phyloP scores from a whole-genome alignment of 148 eudicot species.

The Vaccinium darrowii region DNA sequence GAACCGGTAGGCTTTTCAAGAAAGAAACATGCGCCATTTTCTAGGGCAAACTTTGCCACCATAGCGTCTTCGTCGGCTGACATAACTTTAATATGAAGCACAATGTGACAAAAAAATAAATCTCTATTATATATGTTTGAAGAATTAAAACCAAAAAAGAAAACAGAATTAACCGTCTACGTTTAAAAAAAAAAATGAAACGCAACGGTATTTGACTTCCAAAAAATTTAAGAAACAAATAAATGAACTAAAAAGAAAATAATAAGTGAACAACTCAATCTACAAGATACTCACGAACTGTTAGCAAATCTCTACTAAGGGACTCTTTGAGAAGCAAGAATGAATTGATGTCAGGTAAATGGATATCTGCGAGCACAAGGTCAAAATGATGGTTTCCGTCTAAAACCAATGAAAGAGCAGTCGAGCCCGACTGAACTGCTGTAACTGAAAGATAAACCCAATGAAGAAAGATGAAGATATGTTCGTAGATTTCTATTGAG shows the following conservation, averaged over 20 bases:
- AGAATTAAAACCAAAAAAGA: background rate
- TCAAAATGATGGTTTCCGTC: conserved; percentile 10
- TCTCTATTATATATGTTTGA: background rate
- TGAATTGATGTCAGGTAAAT: background rate
- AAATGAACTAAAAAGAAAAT: background rate
- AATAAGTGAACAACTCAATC: background rate
- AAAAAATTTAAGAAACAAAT: background rate
- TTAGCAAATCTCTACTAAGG: background rate
- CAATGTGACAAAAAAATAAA: background rate
- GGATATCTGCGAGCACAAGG: conserved; percentile 8
- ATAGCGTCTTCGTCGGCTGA: background rate
- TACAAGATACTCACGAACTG: conserved; percentile 10
- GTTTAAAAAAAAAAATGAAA: background rate
- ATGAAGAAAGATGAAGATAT: background rate
- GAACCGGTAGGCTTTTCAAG: background rate
- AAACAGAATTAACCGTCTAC: background rate
- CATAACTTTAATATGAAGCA: background rate
- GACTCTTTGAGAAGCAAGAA: conserved; percentile 14
- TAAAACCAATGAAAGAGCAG: background rate
- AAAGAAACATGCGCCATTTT: conserved; percentile 11
- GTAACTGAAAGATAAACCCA: conserved; percentile 4
- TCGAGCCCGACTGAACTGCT: background rate
- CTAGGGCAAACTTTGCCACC: conserved; percentile 7
- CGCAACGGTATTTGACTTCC: background rate
- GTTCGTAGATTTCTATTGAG: background rate